phyloP scores from a whole-genome alignment of 225 moss, liverwort and hornwort genomes.

The Straminergon stramineum region DNA sequence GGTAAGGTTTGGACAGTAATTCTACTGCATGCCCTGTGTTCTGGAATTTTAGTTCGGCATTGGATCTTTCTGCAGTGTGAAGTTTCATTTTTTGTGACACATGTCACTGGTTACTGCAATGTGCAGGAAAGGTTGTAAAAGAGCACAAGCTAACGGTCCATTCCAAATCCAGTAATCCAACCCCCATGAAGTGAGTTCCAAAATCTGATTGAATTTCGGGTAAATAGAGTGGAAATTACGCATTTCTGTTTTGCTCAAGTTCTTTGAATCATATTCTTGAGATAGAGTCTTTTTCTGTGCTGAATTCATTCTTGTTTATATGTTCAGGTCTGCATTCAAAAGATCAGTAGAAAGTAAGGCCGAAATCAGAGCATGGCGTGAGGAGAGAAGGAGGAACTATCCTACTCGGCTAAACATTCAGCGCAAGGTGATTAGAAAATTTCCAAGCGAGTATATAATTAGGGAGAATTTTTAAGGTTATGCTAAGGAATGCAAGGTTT shows the following conservation, averaged over 20 bases:
- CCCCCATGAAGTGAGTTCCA: slow-evolving; percentile 14
- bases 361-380: slow-evolving; percentile 76
- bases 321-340: slow-evolving; percentile 8
- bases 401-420: slow-evolving; percentile 67
- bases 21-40: not conserved
- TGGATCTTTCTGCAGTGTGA: not conserved
- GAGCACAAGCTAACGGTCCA: slow-evolving; percentile 78
- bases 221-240: not conserved
- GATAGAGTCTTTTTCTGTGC: not conserved
- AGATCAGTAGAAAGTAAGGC: slow-evolving; percentile 43
- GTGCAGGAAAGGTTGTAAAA: slow-evolving; percentile 90
- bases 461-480: not conserved
- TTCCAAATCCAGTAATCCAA: slow-evolving; percentile 26
- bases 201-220: not conserved
- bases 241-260: not conserved
- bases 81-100: slow-evolving; percentile 1
- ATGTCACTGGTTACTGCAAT: not conserved
- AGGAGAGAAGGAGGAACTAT: slow-evolving; percentile 81
- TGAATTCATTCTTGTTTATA: not conserved
- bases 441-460: not conserved
- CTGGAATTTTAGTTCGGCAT: not conserved
- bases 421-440: slow-evolving; percentile 44
- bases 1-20: slow-evolving; percentile 15
- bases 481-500: not conserved
- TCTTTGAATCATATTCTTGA: not conserved